Percentiles rank a stretch among this genome's conserved stretches.
Conservation (phyloP, 225 moss, liverwort and hornwort species). For the Pseudoscleropodium purum region DNA sequence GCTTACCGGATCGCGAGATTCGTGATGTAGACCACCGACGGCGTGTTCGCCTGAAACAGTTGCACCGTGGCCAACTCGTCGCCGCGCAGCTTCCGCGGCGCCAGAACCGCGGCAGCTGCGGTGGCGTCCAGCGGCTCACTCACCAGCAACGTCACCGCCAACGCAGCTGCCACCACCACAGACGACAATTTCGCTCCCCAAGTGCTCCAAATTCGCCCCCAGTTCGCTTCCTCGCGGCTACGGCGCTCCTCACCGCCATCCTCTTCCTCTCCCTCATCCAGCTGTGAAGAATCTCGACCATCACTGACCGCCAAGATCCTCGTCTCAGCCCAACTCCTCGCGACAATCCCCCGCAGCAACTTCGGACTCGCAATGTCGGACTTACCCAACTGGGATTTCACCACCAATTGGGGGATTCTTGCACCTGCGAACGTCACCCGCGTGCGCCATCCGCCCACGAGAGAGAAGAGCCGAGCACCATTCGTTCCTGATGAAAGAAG, state of each 20-base stretch:
- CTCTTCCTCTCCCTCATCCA: not conserved
- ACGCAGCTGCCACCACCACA: constrained; percentile 36
- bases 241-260: not conserved
- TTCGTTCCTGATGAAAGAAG: not conserved
- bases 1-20: constrained; percentile 84
- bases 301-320: not conserved
- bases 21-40: constrained; percentile 93
- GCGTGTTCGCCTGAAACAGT: constrained; percentile 80
- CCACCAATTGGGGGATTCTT: not conserved
- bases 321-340: not conserved
- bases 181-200: constrained; percentile 32
- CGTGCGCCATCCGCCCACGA: not conserved
- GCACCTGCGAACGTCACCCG: not conserved
- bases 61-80: constrained; percentile 91
- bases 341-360: not conserved
- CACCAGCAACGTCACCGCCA: constrained; percentile 48
- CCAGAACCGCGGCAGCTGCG: constrained; percentile 40
- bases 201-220: not conserved
- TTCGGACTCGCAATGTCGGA: not conserved
- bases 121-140: constrained; percentile 33
- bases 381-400: not conserved
- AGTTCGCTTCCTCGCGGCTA: not conserved
- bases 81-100: constrained; percentile 73
- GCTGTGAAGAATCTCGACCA: not conserved
- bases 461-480: not conserved